Evolutionary conservation across 1,139 yeast species (phyloP), one percentile per base, ranked within the genome.

Genomic region (Pichia sp.): DNA sequence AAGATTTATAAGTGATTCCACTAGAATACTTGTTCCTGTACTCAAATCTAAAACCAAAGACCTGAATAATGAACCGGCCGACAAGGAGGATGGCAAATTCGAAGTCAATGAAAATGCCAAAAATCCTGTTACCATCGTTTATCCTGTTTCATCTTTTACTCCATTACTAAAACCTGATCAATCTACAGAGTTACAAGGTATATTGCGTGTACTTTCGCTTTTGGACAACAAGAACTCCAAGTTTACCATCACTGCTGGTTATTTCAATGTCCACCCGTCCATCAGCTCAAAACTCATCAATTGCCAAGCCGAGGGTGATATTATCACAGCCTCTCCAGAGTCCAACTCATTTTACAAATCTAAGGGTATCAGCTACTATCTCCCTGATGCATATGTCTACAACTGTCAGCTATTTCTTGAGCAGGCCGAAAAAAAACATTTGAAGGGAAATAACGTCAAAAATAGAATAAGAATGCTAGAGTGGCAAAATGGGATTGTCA

Each of bases 191-290:
- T 83, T 85, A 60, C 85, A 85, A 3, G 81, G 86, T 1, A 72
- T 87, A 19, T 71, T 86, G 47, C 71, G 85, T 41, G 67, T 86
- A 7, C 72, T 87, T 48, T 76, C 88, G 3, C 77, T 77, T 62
- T 73, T 85, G 52, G 83, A 76, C 60, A 76, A 77, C 53, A 75
- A 80, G 3, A 65, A 71, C 25, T 78, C 83, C 48, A 76, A 76
- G 53, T 93, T 96, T 96, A 79, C 88, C 62, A 85, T 93, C 62
- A 95, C 99, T 0, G 97, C 99, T 0, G 99, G 99, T 1, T 93
- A 93, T 67, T 95, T 93, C 73, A 95, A 93, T 66, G 85, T 93
- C 80, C 80, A 85, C 47, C 89, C 96, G 0, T 82, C 82, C 45
- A 85, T 87, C 54, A 82, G 81, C 61, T 70, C 74, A n/a, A 74